phyloP scores from a whole-genome alignment of 1,284 basidiomycete species.

The Sporisorium sorghi region DNA sequence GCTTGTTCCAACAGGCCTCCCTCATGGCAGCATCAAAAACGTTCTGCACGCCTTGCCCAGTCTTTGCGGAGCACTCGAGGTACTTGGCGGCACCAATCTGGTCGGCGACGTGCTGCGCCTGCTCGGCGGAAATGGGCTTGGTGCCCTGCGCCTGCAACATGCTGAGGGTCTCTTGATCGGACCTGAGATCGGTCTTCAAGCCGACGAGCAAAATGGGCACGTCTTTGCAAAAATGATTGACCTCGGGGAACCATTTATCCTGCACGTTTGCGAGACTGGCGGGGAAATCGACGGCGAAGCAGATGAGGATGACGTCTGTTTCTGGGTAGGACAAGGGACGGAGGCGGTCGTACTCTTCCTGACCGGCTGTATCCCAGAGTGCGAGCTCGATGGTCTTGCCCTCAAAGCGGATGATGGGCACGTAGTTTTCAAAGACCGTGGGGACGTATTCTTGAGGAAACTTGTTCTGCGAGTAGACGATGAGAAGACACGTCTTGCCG shows the following conservation, averaged over 20 bases:
- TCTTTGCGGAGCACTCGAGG: conserved; percentile 93
- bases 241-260: conserved; percentile 98
- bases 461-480: conserved; percentile 92
- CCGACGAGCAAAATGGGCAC: conserved; percentile 92
- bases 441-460: conserved; percentile 97
- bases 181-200: conserved; percentile 85
- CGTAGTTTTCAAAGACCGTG: conserved; percentile 91
- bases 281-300: conserved; percentile 90
- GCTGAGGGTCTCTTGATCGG: conserved; percentile 86
- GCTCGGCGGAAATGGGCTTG: conserved; percentile 80
- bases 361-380: conserved; percentile 94
- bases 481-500: conserved; percentile 79
- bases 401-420: conserved; percentile 88
- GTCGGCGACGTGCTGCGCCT: conserved; percentile 76
- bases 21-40: conserved; percentile 90
- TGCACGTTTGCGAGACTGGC: conserved; percentile 93
- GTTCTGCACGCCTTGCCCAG: conserved; percentile 86
- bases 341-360: conserved; percentile 77
- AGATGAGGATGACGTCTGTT: conserved; percentile 92
- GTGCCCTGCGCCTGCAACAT: conserved; percentile 93
- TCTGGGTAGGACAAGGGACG: conserved; percentile 82
- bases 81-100: conserved; percentile 93
- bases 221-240: conserved; percentile 94
- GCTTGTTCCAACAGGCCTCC: conserved; percentile 75
- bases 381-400: conserved; percentile 91